These are phyloP conservation scores for Ceratobasidium sp. DNA, from an alignment of 1,284 basidiomycete species.

Conservation along the genomic window DNA sequence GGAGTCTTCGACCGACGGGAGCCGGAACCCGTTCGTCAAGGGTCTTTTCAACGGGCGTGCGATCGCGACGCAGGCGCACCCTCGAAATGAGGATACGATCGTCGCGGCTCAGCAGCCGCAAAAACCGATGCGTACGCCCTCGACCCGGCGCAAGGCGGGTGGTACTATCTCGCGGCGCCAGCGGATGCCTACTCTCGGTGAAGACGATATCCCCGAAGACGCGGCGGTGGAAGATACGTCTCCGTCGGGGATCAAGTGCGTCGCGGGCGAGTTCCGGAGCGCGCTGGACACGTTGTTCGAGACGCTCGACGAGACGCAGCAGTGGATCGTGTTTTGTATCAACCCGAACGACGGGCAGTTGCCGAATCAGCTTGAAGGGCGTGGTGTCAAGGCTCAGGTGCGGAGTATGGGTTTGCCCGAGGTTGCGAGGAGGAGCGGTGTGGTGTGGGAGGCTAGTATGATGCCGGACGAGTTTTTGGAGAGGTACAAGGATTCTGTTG, in stretches of 20 bases:
- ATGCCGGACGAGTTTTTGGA: slow-evolving; percentile 89
- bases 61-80: slow-evolving; percentile 91
- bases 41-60: slow-evolving; percentile 89
- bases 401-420: slow-evolving; percentile 84
- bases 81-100: slow-evolving; percentile 92
- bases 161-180: slow-evolving; percentile 45
- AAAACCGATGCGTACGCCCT: slow-evolving; percentile 93
- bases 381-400: slow-evolving; percentile 92
- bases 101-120: slow-evolving; percentile 93
- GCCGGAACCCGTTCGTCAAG: slow-evolving; percentile 90
- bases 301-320: slow-evolving; percentile 89
- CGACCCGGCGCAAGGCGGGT: slow-evolving; percentile 80
- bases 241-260: slow-evolving; percentile 68
- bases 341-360: slow-evolving; percentile 96
- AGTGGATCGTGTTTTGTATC: slow-evolving; percentile 93
- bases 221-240: slow-evolving; percentile 60
- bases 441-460: slow-evolving; percentile 86
- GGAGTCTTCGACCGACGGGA: slow-evolving; percentile 69
- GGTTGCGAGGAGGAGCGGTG: slow-evolving; percentile 76
- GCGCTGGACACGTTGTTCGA: slow-evolving; percentile 89
- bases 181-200: slow-evolving; percentile 65
- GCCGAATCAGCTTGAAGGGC: slow-evolving; percentile 92
- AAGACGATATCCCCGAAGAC: slow-evolving; percentile 68
- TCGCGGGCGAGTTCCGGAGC: slow-evolving; percentile 88
- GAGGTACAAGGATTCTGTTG: slow-evolving; percentile 76